Conservation (phyloP, 768 basidiomycete species). For the Boletellus emodensis region DNA sequence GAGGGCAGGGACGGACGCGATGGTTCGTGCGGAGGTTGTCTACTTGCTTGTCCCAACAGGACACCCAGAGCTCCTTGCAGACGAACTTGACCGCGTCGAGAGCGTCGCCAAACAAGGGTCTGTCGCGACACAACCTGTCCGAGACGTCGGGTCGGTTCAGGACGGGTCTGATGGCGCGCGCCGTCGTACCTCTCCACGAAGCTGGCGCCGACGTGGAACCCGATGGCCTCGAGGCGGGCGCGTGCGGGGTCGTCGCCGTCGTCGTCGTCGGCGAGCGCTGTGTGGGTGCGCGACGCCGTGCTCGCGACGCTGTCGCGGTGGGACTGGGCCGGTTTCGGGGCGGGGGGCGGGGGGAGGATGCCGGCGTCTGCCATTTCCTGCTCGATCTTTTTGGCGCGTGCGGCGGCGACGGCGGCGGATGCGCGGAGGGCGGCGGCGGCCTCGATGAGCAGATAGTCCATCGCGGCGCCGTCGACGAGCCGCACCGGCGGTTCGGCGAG, state of each 20-base stretch:
- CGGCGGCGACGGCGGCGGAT: conserved; percentile 69
- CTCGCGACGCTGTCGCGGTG: conserved; percentile 36
- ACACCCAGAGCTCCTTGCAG: conserved; percentile 93
- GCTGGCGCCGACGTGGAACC: conserved; percentile 81
- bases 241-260: conserved; percentile 66
- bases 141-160: background rate
- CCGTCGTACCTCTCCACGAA: conserved; percentile 71
- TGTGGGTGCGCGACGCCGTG: conserved; percentile 16
- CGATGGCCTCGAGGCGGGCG: conserved; percentile 74
- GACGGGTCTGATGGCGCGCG: background rate
- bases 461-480: conserved; percentile 61
- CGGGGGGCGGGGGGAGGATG: conserved; percentile 50
- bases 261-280: conserved; percentile 35
- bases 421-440: conserved; percentile 68
- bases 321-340: conserved; percentile 32
- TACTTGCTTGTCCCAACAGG: conserved; percentile 92
- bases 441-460: conserved; percentile 87
- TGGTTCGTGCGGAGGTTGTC: conserved; percentile 96
- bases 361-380: conserved; percentile 79
- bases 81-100: conserved; percentile 92
- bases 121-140: conserved; percentile 68
- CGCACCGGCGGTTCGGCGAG: conserved; percentile 63
- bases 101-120: conserved; percentile 73
- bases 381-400: conserved; percentile 65
- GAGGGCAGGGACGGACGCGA: conserved; percentile 49